phyloP scores from a whole-genome alignment of 192 early-diverging fungal species.

The Coemansia interrupta region DNA sequence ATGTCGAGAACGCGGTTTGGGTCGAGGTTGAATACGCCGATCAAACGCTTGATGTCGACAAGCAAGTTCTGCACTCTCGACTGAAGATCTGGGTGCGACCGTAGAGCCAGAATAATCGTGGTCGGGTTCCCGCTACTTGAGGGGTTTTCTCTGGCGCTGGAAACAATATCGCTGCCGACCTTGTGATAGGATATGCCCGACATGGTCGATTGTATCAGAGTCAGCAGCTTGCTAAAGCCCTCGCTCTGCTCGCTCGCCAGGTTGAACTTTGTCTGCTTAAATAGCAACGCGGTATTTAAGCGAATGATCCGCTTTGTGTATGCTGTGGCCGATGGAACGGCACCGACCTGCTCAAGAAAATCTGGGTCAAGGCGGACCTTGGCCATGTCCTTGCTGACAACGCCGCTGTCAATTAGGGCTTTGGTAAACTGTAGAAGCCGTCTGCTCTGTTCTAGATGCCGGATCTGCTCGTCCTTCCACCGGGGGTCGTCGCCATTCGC shows the following conservation, averaged over 20 bases:
- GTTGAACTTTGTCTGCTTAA: conserved; percentile 53
- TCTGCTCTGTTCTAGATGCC: conserved; percentile 22
- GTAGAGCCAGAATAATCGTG: conserved; percentile 24
- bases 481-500: conserved; percentile 11
- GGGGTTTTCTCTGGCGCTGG: conserved; percentile 1
- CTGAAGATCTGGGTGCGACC: conserved; percentile 23
- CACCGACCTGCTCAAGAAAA: conserved; percentile 32
- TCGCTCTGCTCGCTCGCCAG: conserved; percentile 47
- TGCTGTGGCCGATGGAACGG: conserved; percentile 21
- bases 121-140: not conserved
- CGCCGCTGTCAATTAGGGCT: conserved; percentile 14
- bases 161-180: conserved; percentile 17
- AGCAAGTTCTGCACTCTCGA: conserved; percentile 17
- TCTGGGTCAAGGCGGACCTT: conserved; percentile 41
- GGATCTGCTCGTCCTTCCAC: conserved; percentile 28
- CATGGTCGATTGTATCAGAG: conserved; percentile 41
- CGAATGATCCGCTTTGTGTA: conserved; percentile 41
- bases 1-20: conserved; percentile 48
- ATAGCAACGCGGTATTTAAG: conserved; percentile 45
- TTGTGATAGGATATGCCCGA: conserved; percentile 19
- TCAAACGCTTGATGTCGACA: conserved; percentile 35
- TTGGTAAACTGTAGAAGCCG: conserved; percentile 19
- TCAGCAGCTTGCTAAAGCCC: conserved; percentile 45
- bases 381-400: conserved; percentile 28
- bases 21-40: conserved; percentile 46